Conservation (phyloP, 176 grass and related monocot genomes). For the Rhynchospora breviuscula region DNA sequence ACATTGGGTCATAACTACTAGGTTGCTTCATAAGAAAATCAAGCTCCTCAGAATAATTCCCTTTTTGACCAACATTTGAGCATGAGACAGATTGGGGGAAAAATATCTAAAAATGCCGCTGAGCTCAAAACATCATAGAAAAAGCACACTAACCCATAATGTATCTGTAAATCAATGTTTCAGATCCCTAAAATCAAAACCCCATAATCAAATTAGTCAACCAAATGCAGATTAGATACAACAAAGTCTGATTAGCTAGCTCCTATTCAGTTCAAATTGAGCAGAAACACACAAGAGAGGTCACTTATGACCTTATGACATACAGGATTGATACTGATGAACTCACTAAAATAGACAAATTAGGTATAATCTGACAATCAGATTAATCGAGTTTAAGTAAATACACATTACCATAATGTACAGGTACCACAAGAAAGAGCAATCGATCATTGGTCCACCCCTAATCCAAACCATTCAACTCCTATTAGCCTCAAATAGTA, state of each 20-base stretch:
- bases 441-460: not conserved
- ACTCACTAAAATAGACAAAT: not conserved
- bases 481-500: not conserved
- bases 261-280: not conserved
- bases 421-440: not conserved
- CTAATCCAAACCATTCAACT: not conserved
- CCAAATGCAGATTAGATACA: not conserved
- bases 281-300: not conserved
- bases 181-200: not conserved
- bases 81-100: not conserved
- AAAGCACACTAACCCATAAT: not conserved
- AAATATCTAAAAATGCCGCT: not conserved
- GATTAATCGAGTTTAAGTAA: not conserved
- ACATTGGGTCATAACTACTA: not conserved
- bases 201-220: not conserved
- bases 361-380: not conserved
- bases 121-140: not conserved
- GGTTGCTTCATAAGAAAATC: not conserved
- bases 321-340: not conserved
- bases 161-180: not conserved
- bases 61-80: not conserved
- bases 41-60: not conserved
- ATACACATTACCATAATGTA: not conserved
- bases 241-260: not conserved
- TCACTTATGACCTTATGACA: not conserved